Conservation (phyloP, 1,284 basidiomycete genomes). For the Tremellales sp. region DNA sequence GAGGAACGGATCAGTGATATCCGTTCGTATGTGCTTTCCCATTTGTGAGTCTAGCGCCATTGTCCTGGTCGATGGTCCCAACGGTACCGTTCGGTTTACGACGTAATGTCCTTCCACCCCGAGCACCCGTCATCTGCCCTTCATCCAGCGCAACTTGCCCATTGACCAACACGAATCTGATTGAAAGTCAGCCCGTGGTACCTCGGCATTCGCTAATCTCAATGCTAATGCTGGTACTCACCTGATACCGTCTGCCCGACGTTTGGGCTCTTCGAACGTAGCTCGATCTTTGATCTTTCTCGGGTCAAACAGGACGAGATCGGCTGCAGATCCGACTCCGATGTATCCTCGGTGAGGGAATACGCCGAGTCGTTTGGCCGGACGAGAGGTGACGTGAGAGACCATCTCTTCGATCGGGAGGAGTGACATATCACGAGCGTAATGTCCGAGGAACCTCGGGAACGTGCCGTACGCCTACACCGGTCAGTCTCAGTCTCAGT, state of each 20-base stretch:
- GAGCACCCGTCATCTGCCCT: constrained; percentile 26
- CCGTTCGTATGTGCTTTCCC: too few species aligned
- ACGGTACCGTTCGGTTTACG: constrained; percentile 47
- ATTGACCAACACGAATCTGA: constrained; percentile 40
- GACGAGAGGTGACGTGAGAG: constrained; percentile 42
- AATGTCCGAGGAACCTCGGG: constrained; percentile 38
- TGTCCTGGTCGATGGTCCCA: not conserved
- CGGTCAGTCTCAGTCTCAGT: too few species aligned
- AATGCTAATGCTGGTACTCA: too few species aligned
- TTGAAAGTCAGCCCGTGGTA: not conserved
- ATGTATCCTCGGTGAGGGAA: constrained; percentile 37
- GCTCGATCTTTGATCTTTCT: constrained; percentile 30
- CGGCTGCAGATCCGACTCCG: constrained; percentile 33
- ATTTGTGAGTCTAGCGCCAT: too few species aligned
- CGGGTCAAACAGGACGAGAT: constrained; percentile 44
- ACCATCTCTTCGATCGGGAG: constrained; percentile 33
- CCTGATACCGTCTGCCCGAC: constrained; percentile 25
- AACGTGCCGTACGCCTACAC: constrained; percentile 43
- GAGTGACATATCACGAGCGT: constrained; percentile 31
- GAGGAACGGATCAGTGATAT: too few species aligned
- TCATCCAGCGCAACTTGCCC: constrained; percentile 36
- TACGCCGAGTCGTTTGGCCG: constrained; percentile 40
- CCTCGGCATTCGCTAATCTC: too few species aligned
- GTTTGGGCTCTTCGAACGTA: constrained; percentile 33
- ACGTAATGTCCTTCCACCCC: constrained; percentile 43